Percentiles rank a stretch among this genome's conserved stretches.
These are phyloP conservation scores for Acanthamoeba triangularis DNA, from an alignment of 208 protist genomes.

Conservation along the genomic window DNA sequence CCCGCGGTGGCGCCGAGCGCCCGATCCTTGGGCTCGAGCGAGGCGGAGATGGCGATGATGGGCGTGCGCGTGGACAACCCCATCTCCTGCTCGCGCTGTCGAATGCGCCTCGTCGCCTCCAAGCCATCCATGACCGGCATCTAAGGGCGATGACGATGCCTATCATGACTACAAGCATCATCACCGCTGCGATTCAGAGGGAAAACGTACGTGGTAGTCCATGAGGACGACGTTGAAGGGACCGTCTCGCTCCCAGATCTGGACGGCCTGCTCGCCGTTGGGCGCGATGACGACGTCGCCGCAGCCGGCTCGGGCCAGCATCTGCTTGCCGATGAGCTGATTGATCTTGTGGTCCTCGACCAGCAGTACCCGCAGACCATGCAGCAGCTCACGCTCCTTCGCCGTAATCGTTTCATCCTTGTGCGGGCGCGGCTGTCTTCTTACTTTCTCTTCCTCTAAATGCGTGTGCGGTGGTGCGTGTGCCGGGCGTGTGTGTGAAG, in stretches of 20 bases:
- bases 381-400: neutral
- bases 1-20: neutral
- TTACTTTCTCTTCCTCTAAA: neutral
- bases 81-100: neutral
- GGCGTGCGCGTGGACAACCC: neutral
- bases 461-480: neutral
- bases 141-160: neutral
- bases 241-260: constrained; percentile 53
- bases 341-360: constrained; percentile 89
- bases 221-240: constrained; percentile 76
- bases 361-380: constrained; percentile 68
- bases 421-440: neutral
- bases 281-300: constrained; percentile 34
- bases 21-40: neutral
- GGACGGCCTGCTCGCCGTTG: constrained; percentile 83
- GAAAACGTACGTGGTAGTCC: neutral
- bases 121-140: constrained; percentile 82
- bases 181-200: neutral
- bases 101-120: constrained; percentile 57
- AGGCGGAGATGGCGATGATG: constrained; percentile 45
- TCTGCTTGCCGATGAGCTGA: constrained; percentile 81
- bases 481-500: neutral
- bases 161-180: neutral
- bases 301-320: constrained; percentile 76
- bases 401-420: neutral